Conservation (phyloP, 2,329 filamentous ascomycete genomes). For the Talaromyces sp. region DNA sequence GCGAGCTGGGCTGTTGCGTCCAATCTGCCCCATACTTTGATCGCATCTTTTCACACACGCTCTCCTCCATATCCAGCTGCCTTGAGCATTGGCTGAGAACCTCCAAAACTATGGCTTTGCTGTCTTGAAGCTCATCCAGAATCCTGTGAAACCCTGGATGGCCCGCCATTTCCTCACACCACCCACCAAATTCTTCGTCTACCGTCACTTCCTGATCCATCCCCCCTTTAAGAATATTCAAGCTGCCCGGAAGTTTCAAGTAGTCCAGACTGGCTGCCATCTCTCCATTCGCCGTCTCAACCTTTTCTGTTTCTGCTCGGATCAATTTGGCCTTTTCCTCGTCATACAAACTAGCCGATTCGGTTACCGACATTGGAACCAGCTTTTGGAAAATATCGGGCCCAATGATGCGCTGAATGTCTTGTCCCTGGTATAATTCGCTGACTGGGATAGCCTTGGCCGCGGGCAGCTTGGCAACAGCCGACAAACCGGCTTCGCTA, state of each 20-base stretch:
- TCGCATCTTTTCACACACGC: constrained; percentile 97
- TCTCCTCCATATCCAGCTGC: constrained; percentile 93
- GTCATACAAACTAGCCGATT: constrained; percentile 93
- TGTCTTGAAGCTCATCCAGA: constrained; percentile 71
- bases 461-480: constrained; percentile 85
- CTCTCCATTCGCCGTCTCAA: constrained; percentile 87
- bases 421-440: constrained; percentile 93
- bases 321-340: constrained; percentile 97
- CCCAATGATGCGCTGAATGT: constrained; percentile 94
- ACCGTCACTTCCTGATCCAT: constrained; percentile 83
- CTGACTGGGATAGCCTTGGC: constrained; percentile 96
- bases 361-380: constrained; percentile 90
- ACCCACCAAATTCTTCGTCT: constrained; percentile 85
- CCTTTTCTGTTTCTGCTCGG: constrained; percentile 86
- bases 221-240: constrained; percentile 88
- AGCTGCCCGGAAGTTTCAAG: constrained; percentile 76
- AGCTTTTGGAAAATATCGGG: constrained; percentile 97
- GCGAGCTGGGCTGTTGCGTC: constrained; percentile 93
- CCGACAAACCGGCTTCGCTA: constrained; percentile 71
- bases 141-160: constrained; percentile 73
- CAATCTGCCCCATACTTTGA: constrained; percentile 94
- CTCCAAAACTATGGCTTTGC: constrained; percentile 68
- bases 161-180: constrained; percentile 88
- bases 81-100: constrained; percentile 76
- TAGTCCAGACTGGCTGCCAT: constrained; percentile 96